These are phyloP conservation scores for Microsporum canis DNA, from an alignment of 2,329 filamentous ascomycete species.

Conservation along the genomic window DNA sequence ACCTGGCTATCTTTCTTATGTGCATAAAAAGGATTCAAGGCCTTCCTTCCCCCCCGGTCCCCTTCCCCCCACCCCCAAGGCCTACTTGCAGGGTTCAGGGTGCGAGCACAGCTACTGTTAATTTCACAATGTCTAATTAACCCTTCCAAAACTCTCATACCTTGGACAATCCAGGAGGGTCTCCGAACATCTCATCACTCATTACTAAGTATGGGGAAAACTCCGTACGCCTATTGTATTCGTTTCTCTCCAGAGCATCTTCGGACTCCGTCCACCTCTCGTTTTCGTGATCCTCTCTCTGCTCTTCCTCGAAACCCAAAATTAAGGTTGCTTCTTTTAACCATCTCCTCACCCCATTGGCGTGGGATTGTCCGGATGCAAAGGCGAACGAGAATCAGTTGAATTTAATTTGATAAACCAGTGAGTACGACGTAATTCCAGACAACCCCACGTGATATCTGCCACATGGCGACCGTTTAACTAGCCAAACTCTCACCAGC, in stretches of 20 bases:
- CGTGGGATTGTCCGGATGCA: not conserved
- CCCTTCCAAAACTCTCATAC: not conserved
- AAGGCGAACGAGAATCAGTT: not conserved
- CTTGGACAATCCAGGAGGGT: not conserved
- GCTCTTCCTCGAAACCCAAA: not conserved
- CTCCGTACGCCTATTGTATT: not conserved
- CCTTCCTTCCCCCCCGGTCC: not conserved
- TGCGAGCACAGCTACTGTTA: not conserved
- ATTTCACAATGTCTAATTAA: conserved; percentile 4
- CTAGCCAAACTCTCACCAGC: not conserved
- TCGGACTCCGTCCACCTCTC: not conserved
- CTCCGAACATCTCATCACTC: not conserved
- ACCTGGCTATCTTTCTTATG: not conserved
- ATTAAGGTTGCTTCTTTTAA: not conserved
- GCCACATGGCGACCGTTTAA: not conserved
- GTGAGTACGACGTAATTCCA: not conserved
- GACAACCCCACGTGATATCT: not conserved
- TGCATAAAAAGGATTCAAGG: not conserved
- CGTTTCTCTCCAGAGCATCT: not conserved
- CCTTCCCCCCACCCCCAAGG: not conserved
- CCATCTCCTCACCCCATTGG: not conserved
- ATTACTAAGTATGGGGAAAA: conserved; percentile 2
- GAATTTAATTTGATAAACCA: not conserved
- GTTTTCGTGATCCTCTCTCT: not conserved
- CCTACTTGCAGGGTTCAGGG: conserved; percentile 1